Conservation (phyloP, 2,329 filamentous ascomycete genomes). For the Botryotinia convoluta region DNA sequence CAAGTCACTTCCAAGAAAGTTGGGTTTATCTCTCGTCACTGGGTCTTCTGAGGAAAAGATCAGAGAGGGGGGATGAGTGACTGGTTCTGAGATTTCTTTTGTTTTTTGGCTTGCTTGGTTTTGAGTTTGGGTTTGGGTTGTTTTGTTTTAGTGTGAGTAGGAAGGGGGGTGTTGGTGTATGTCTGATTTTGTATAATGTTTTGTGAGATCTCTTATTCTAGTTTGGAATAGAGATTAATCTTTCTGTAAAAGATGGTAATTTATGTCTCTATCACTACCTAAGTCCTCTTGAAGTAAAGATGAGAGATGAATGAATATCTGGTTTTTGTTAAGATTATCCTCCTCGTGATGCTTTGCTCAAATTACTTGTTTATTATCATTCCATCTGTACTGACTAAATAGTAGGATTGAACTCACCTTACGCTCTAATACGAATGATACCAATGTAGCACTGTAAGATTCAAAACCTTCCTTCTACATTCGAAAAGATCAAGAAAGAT, state of each 20-base stretch:
- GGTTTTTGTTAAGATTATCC: background rate
- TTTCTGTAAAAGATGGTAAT: fast-evolving
- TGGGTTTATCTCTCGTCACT: too few species aligned
- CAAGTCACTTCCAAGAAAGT: too few species aligned
- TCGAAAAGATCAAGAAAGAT: background rate
- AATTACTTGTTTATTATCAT: background rate
- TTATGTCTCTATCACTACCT: background rate
- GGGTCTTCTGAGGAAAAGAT: too few species aligned
- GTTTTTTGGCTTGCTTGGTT: background rate
- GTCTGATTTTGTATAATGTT: background rate
- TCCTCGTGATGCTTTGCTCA: background rate
- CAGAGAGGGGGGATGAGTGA: background rate
- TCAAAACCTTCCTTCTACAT: background rate
- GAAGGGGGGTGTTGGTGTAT: background rate
- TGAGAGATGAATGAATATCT: too few species aligned
- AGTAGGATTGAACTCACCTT: background rate
- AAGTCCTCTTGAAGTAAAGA: background rate
- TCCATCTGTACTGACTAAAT: background rate
- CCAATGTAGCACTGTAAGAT: background rate
- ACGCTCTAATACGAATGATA: background rate
- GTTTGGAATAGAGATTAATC: background rate
- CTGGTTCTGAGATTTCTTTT: background rate
- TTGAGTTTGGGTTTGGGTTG: background rate
- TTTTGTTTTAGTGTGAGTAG: too few species aligned
- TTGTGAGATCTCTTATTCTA: fast-evolving